Conservation (phyloP, 306 rosid species). For the Fagus crenata region DNA sequence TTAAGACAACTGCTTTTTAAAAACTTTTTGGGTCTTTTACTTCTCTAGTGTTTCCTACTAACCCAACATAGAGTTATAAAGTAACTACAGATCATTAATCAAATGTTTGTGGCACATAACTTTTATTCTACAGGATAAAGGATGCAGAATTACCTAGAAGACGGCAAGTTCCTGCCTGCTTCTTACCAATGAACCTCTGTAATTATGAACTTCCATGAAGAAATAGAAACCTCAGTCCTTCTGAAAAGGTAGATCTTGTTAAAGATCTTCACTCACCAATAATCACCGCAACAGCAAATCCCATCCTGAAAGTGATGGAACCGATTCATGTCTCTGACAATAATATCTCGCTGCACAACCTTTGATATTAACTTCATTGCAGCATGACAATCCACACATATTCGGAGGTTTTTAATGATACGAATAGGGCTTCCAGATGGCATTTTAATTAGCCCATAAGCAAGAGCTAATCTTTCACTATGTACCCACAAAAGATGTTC, state of each 20-base stretch:
- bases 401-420: slow-evolving; percentile 70
- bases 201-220: neutral
- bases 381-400: slow-evolving; percentile 81
- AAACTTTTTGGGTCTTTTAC: neutral
- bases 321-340: slow-evolving; percentile 72
- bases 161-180: neutral
- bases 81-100: neutral
- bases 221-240: slow-evolving; percentile 16
- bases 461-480: slow-evolving; percentile 81
- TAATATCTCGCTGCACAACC: slow-evolving; percentile 52
- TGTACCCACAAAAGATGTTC: slow-evolving; percentile 71
- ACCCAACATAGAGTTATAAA: neutral
- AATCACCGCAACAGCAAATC: slow-evolving; percentile 61
- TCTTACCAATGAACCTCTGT: slow-evolving; percentile 5
- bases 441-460: slow-evolving; percentile 64
- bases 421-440: slow-evolving; percentile 69
- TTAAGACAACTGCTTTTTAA: neutral
- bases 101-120: neutral
- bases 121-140: neutral
- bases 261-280: slow-evolving; percentile 54
- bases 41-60: neutral
- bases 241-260: neutral
- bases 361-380: slow-evolving; percentile 67
- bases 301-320: slow-evolving; percentile 82
- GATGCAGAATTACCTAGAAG: neutral